These are phyloP conservation scores for Nannochloropsis granulata DNA, from an alignment of 108 stramenopile genomes.

Conservation along the genomic window DNA sequence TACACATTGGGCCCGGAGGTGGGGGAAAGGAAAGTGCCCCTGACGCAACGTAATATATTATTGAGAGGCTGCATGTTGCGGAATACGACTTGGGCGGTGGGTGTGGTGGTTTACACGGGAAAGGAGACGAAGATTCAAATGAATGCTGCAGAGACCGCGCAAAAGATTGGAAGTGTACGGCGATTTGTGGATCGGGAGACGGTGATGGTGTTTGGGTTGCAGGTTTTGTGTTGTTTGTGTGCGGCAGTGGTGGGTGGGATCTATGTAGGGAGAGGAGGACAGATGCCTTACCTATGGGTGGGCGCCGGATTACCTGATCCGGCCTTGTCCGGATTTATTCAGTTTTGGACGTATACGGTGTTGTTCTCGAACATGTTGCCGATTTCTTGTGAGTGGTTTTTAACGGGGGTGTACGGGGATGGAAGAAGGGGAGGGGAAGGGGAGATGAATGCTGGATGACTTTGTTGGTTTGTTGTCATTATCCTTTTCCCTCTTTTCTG, in stretches of 20 bases:
- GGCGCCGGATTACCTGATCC: background rate
- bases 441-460: background rate
- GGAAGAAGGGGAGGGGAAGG: background rate
- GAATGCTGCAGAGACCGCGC: constrained; percentile 72
- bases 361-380: background rate
- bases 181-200: constrained; percentile 15
- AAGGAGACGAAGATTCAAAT: constrained; percentile 79
- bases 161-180: constrained; percentile 74
- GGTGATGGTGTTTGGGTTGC: constrained; percentile 2
- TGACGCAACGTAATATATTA: constrained; percentile 62
- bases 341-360: background rate
- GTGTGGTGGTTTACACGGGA: constrained; percentile 87
- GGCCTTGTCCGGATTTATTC: background rate
- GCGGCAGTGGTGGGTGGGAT: background rate
- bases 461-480: no score
- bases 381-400: background rate
- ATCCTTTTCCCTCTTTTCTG: background rate
- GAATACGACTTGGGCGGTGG: constrained; percentile 88
- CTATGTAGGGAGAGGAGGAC: background rate
- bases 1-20: background rate
- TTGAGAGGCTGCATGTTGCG: constrained; percentile 78
- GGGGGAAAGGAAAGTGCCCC: constrained; percentile 17
- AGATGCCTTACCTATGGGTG: constrained; percentile 10
- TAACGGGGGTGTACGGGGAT: no score
- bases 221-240: constrained; percentile 9